Base-by-base conservation (phyloP, 1,139 yeast species). In the Zygoascus sp. region DNA sequence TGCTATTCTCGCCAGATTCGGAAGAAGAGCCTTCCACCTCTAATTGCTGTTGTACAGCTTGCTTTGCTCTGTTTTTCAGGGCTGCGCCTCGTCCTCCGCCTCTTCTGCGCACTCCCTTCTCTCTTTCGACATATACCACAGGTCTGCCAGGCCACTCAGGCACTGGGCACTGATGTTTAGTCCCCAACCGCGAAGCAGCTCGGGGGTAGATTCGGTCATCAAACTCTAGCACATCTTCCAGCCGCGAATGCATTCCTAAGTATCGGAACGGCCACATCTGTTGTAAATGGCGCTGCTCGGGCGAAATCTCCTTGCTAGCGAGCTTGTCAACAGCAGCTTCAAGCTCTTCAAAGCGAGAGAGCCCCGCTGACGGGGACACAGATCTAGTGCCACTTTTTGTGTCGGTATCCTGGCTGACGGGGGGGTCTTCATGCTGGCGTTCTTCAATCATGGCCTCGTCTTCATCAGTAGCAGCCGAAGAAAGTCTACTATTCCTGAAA, bases 121-220 rank as follows among this genome's bases (percentile, higher is more conserved):
- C 53, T 48, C 27, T 65, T 41, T 82, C 90, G 60, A 81, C 84
- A 60, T 84, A 86, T n/a, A 75, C 75, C 1, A 86, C 79, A 0
- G 79, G 82, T 49, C 79, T 81, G 27, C 76, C 86, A 15, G 72
- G 74, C 80, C 81, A 86, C 28, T 82, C 90, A 0, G 80, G 78
- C 10, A 87, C 75, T 0, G 79, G 72, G 8, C 83, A 83, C 63
- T 88, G 96, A 59, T 83, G 84, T 51, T 78, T 81, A 2, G 85
- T 68, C 0, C 95, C 96, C 11, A 87, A 62, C 50, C 95, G 67
- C 0, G 95, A 84, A 2, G 85, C 82, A 0, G 94, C 94, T 49
- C 94, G 67, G 0, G 95, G 95, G 56, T 83, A 83, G 0, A 92
- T 90, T 37, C 92, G 69, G 59, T 85, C 95, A 51, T 85, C 89